Conservation (phyloP, 202 grass and related monocot species). For the Musa balbisiana region DNA sequence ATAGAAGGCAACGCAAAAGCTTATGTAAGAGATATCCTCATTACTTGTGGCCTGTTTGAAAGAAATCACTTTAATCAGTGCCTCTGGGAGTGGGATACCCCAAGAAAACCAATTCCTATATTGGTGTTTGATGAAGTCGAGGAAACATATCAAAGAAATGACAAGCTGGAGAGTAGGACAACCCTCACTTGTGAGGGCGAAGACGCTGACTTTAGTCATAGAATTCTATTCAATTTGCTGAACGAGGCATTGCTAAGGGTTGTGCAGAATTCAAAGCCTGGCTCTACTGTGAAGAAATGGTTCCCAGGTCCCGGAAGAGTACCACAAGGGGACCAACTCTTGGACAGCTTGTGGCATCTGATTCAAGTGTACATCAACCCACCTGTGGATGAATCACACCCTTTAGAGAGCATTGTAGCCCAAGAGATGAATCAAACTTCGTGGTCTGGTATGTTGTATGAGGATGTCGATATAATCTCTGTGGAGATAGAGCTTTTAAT, state of each 20-base stretch:
- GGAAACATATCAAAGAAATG: constrained; percentile 16
- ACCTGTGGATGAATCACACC: constrained; percentile 11
- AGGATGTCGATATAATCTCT: constrained; percentile 41
- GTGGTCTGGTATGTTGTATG: constrained; percentile 44
- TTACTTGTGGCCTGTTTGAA: constrained; percentile 41
- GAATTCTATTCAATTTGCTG: constrained; percentile 67
- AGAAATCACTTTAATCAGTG: constrained; percentile 14
- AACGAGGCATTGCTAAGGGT: constrained; percentile 56
- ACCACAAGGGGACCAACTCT: constrained; percentile 39
- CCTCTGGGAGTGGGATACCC: constrained; percentile 20
- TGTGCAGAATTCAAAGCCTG: constrained; percentile 18
- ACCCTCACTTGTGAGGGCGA: background rate
- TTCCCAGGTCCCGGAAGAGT: constrained; percentile 15
- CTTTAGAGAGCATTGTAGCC: constrained; percentile 51
- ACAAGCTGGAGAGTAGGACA: constrained; percentile 5
- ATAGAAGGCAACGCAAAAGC: constrained; percentile 38
- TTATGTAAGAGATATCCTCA: constrained; percentile 51
- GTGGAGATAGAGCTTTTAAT: constrained; percentile 53
- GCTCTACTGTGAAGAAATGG: constrained; percentile 45
- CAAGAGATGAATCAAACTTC: constrained; percentile 45
- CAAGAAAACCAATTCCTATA: constrained; percentile 45
- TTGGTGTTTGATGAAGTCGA: constrained; percentile 57
- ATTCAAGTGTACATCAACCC: constrained; percentile 35
- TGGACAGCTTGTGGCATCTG: constrained; percentile 42
- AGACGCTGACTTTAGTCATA: constrained; percentile 28